phyloP scores from a whole-genome alignment of 345 rosid genomes.

The Eutrema japonicum region DNA sequence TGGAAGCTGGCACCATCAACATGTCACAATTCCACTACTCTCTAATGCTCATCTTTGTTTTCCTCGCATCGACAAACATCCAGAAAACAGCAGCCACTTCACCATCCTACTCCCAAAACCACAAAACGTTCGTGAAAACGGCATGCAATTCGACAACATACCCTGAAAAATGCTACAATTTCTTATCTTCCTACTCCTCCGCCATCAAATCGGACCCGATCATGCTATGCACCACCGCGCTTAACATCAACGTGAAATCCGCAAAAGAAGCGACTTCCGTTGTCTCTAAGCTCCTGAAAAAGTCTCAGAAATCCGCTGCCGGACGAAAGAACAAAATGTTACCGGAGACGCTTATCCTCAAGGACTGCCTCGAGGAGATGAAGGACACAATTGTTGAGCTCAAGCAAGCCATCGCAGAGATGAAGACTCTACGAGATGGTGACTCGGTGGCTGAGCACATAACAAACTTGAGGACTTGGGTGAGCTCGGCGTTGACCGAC shows the following conservation, averaged over 20 bases:
- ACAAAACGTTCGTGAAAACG: conserved; percentile 54
- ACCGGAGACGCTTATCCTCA: conserved; percentile 49
- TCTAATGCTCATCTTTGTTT: conserved; percentile 33
- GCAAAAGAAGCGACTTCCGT: conserved; percentile 43
- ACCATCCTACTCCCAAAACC: conserved; percentile 38
- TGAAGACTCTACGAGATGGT: conserved; percentile 41
- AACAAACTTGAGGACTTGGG: conserved; percentile 58
- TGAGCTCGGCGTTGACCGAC: conserved; percentile 71
- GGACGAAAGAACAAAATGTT: conserved; percentile 35
- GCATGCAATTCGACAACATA: conserved; percentile 62
- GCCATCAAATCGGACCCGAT: conserved; percentile 54
- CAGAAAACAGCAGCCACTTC: conserved; percentile 37
- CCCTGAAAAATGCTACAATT: conserved; percentile 59
- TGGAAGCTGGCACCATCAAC: conserved; percentile 20
- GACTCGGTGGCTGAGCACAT: conserved; percentile 43
- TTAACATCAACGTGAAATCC: conserved; percentile 51
- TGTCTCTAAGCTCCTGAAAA: conserved; percentile 41
- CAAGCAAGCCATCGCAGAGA: conserved; percentile 50
- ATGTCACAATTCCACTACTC: conserved; percentile 31
- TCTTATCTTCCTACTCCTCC: conserved; percentile 57
- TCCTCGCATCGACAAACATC: conserved; percentile 16
- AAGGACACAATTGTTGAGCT: conserved; percentile 57
- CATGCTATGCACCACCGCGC: conserved; percentile 59
- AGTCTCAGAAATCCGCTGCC: conserved; percentile 16
- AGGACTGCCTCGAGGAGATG: conserved; percentile 59